Percentiles rank a stretch among this genome's conserved stretches.
Conservation (phyloP, 768 basidiomycete genomes). For the Rhizopogon rudus region DNA sequence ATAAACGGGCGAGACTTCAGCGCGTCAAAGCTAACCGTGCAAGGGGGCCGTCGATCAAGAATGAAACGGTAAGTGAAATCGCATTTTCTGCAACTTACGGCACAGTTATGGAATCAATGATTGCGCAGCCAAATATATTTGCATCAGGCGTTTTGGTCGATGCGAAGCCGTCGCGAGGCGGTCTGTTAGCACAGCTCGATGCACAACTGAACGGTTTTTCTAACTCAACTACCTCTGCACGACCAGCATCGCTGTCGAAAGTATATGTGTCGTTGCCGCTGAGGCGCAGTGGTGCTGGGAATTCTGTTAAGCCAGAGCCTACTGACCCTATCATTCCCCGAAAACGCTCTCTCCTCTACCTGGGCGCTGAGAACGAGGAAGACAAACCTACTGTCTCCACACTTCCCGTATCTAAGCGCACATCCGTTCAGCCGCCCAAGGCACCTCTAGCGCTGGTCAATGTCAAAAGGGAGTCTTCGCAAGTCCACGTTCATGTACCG, state of each 20-base stretch:
- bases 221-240: neutral
- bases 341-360: slow-evolving; percentile 31
- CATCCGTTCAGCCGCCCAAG: slow-evolving; percentile 19
- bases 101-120: neutral
- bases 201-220: neutral
- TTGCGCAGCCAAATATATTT: slow-evolving; percentile 1
- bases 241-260: neutral
- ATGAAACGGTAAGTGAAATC: neutral
- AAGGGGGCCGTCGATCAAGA: neutral
- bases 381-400: neutral
- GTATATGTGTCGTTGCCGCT: neutral
- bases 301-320: slow-evolving; percentile 25
- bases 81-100: neutral
- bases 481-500: neutral
- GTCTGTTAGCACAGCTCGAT: slow-evolving; percentile 4
- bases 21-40: slow-evolving; percentile 16
- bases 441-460: slow-evolving; percentile 21
- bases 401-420: slow-evolving; percentile 16
- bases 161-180: neutral
- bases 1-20: slow-evolving; percentile 16
- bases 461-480: slow-evolving; percentile 8
- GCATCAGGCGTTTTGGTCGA: neutral
- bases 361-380: slow-evolving; percentile 2
- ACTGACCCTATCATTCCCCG: slow-evolving; percentile 26
- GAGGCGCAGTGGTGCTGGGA: slow-evolving; percentile 1